phyloP scores from a whole-genome alignment of 305 asterid genomes.

The Fraxinus xanthoxyloides region DNA sequence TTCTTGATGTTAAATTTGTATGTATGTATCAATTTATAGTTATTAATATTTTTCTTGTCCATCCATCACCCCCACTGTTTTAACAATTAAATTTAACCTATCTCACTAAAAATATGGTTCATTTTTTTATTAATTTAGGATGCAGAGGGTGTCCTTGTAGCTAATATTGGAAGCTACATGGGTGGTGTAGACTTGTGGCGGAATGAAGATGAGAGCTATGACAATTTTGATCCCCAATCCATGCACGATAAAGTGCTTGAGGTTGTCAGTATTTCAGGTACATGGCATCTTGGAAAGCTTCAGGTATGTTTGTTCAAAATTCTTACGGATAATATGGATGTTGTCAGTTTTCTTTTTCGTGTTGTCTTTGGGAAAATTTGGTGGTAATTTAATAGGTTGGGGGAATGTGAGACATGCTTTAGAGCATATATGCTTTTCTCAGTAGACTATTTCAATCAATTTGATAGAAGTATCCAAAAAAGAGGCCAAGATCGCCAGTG shows the following conservation, averaged over 20 bases:
- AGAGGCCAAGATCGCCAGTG: not conserved
- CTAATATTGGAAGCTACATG: conserved; percentile 97
- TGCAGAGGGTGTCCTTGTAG: conserved; percentile 94
- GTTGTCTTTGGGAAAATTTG: conserved; percentile 1
- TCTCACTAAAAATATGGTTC: conserved; percentile 18
- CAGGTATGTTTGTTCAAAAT: conserved; percentile 51
- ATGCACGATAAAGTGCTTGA: conserved; percentile 97
- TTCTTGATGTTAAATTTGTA: not conserved
- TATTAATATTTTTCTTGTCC: not conserved
- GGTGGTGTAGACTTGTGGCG: conserved; percentile 99
- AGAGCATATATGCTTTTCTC: not conserved
- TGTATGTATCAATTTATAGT: not conserved
- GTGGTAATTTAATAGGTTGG: not conserved
- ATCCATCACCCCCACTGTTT: not conserved
- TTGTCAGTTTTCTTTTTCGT: not conserved
- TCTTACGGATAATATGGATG: not conserved
- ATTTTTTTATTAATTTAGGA: conserved; percentile 48
- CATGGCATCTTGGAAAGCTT: conserved; percentile 98
- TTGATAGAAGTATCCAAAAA: not conserved
- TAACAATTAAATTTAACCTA: not conserved
- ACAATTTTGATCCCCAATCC: conserved; percentile 93
- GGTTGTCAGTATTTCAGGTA: conserved; percentile 94
- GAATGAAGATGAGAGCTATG: conserved; percentile 85
- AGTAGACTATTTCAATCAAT: not conserved
- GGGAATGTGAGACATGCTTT: conserved; percentile 1